phyloP scores from a whole-genome alignment of 2,329 filamentous ascomycete genomes.

The Periconia sp. region DNA sequence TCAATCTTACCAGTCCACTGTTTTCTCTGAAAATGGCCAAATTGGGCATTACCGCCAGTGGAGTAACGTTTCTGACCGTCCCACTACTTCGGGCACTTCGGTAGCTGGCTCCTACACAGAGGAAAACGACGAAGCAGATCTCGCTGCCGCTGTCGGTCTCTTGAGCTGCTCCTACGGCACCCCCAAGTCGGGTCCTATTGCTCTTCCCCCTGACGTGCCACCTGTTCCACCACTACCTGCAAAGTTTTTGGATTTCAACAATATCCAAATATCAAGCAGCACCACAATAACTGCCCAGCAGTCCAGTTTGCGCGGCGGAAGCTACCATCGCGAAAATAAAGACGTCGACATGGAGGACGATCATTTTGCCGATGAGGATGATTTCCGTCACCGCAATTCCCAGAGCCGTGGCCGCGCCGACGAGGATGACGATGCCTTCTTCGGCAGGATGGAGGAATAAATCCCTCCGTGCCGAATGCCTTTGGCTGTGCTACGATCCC shows the following conservation, averaged over 20 bases:
- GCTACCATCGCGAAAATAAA: conserved; percentile 49
- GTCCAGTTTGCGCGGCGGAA: conserved; percentile 65
- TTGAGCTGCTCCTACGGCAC: conserved; percentile 91
- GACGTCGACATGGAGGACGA: conserved; percentile 59
- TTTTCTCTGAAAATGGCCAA: conserved; percentile 58
- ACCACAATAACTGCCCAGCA: conserved; percentile 58
- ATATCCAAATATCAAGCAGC: conserved; percentile 47
- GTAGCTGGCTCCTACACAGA: conserved; percentile 67
- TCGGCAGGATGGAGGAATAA: conserved; percentile 88
- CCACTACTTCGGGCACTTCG: conserved; percentile 67
- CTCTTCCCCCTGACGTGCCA: conserved; percentile 72
- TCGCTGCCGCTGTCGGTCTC: conserved; percentile 87
- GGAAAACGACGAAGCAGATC: conserved; percentile 70
- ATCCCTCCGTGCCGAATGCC: background rate
- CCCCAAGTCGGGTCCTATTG: conserved; percentile 64
- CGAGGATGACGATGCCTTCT: conserved; percentile 93
- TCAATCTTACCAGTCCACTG: conserved; percentile 78
- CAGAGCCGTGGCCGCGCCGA: conserved; percentile 65
- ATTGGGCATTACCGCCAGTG: conserved; percentile 67
- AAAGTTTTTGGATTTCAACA: conserved; percentile 69
- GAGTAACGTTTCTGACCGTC: conserved; percentile 70
- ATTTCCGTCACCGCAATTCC: conserved; percentile 53
- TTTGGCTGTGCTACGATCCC: conserved; percentile 10
- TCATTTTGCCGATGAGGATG: conserved; percentile 66
- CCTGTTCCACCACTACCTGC: conserved; percentile 85